A percentile compares a stretch with the other conserved stretches of the same genome.
phyloP scores from a whole-genome alignment of 257 asterid species.

The Fraxinus pennsylvanica region DNA sequence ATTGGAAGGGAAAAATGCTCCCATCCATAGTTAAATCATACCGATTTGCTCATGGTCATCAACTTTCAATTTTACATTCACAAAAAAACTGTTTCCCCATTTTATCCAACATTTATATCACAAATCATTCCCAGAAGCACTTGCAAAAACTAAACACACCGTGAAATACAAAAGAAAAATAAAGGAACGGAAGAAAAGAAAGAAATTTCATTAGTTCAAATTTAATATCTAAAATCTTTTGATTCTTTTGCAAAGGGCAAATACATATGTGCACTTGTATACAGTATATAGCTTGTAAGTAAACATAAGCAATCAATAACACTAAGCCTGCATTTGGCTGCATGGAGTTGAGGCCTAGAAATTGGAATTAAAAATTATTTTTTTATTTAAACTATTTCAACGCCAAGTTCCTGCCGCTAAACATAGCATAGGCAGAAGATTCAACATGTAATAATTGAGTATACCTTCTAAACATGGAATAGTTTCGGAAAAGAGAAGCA shows the following conservation, averaged over 20 bases:
- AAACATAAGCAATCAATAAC: neutral
- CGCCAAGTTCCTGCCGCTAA: neutral
- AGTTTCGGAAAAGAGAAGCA: constrained; percentile 52
- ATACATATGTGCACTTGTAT: neutral
- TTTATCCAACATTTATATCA: neutral
- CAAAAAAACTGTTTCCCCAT: neutral
- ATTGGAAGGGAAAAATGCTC: neutral
- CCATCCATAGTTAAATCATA: neutral
- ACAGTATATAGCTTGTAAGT: neutral
- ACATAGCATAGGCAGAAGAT: neutral
- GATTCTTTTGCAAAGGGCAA: neutral
- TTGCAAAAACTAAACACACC: neutral
- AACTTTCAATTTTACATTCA: neutral
- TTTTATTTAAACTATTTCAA: neutral
- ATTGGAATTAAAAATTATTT: neutral
- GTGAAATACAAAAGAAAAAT: neutral
- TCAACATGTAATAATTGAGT: neutral
- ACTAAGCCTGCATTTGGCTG: neutral
- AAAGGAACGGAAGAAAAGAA: neutral
- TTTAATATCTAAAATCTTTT: neutral
- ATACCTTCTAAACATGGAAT: constrained; percentile 58
- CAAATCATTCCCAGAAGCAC: neutral
- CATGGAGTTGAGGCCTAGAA: neutral
- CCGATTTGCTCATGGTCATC: neutral
- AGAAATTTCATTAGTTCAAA: neutral